phyloP scores from a whole-genome alignment of 345 rosid genomes.

The Rhodomyrtus tomentosa region DNA sequence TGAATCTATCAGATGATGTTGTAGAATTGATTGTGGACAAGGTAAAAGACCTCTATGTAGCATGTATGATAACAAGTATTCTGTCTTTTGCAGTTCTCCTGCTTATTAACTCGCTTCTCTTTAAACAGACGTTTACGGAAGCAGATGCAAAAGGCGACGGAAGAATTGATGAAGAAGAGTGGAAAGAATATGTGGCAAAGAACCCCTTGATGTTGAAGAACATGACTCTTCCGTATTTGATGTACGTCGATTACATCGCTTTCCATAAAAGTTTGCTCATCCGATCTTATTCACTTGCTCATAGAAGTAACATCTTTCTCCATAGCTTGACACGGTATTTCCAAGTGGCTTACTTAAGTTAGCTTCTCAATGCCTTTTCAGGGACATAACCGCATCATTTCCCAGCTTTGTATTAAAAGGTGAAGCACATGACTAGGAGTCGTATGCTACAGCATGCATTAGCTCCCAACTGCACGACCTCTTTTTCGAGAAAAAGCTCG shows the following conservation, averaged over 20 bases:
- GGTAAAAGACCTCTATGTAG: background rate
- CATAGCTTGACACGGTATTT: background rate
- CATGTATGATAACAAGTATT: background rate
- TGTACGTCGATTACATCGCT: background rate
- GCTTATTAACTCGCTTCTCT: background rate
- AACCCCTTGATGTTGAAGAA: constrained; percentile 18
- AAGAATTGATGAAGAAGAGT: constrained; percentile 19
- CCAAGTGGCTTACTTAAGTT: background rate
- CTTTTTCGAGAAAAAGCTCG: background rate
- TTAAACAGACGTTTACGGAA: constrained; percentile 12
- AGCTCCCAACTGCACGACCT: background rate
- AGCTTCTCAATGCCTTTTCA: background rate
- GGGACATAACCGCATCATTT: constrained; percentile 15
- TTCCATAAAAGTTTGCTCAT: background rate
- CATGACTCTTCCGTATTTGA: constrained; percentile 24
- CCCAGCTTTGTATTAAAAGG: constrained; percentile 18
- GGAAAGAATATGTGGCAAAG: constrained; percentile 12
- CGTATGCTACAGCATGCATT: background rate
- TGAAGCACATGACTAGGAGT: constrained; percentile 2
- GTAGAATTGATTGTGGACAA: constrained; percentile 15
- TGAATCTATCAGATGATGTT: constrained; percentile 24
- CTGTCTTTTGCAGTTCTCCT: background rate
- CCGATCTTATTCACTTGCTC: background rate
- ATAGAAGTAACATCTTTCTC: background rate
- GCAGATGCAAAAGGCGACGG: constrained; percentile 18